A percentile compares a stretch with the other conserved stretches of the same genome.
These are phyloP conservation scores for Sclerotinia nivalis DNA, from an alignment of 2,329 filamentous ascomycete genomes.

Conservation along the genomic window DNA sequence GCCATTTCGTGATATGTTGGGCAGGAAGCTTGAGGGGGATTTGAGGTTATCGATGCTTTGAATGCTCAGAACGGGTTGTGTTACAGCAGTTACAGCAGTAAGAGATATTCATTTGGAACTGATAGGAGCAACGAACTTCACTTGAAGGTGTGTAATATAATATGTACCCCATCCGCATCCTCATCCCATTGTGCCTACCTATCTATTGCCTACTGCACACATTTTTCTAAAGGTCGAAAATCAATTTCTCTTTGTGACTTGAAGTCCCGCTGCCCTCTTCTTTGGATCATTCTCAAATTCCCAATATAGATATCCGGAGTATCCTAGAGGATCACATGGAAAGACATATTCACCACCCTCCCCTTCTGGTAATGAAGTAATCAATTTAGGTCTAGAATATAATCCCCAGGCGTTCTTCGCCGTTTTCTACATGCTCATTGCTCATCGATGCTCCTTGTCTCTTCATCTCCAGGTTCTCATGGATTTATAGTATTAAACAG, in stretches of 20 bases:
- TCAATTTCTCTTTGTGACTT: not conserved
- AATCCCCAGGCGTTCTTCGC: constrained; percentile 1
- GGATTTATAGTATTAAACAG: not conserved
- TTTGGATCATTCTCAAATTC: not conserved
- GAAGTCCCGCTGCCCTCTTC: not conserved
- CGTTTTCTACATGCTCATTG: not conserved
- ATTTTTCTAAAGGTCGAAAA: not conserved
- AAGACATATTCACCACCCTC: not conserved
- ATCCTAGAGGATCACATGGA: constrained; percentile 6
- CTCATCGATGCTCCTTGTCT: not conserved
- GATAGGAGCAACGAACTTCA: not conserved
- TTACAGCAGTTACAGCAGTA: not conserved
- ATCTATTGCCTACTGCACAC: not conserved
- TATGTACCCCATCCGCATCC: not conserved
- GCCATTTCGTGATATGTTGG: constrained; percentile 13
- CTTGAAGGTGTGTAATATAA: not conserved
- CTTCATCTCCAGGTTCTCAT: constrained; percentile 2
- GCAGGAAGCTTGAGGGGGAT: constrained; percentile 5
- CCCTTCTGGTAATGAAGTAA: not conserved
- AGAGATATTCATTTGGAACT: not conserved
- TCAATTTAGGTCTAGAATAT: constrained; percentile 2
- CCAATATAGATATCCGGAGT: constrained; percentile 2
- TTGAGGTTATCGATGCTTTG: constrained; percentile 11
- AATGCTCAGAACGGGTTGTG: not conserved
- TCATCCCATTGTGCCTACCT: not conserved